A percentile compares a stretch with the other conserved stretches of the same genome.
These are phyloP conservation scores for Coemansia pectinata DNA, from an alignment of 192 early-diverging fungal species.

Conservation along the genomic window DNA sequence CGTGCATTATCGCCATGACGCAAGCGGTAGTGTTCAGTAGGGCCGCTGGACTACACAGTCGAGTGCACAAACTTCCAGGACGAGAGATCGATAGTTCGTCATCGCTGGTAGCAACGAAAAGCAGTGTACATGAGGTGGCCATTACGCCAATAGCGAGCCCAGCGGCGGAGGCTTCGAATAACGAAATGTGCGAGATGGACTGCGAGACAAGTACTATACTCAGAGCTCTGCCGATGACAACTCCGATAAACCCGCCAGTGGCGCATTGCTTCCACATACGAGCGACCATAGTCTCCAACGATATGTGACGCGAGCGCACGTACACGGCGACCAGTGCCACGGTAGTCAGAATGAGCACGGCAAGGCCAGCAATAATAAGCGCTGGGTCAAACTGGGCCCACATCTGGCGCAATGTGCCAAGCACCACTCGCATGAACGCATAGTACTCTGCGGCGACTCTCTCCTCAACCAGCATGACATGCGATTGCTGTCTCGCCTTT, in stretches of 20 bases:
- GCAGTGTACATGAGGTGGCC: slow-evolving; percentile 14
- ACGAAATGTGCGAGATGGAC: slow-evolving; percentile 11
- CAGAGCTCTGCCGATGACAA: slow-evolving; percentile 18
- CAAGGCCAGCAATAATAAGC: slow-evolving; percentile 73
- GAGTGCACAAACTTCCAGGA: slow-evolving; percentile 63
- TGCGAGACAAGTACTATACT: background rate
- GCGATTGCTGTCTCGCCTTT: background rate
- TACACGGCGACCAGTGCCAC: slow-evolving; percentile 11
- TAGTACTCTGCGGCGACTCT: slow-evolving; percentile 39
- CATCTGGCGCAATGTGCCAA: slow-evolving; percentile 73
- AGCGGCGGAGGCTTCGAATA: slow-evolving; percentile 20
- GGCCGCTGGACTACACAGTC: slow-evolving; percentile 11
- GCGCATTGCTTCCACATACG: background rate
- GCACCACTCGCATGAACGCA: slow-evolving; percentile 61
- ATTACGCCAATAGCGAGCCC: slow-evolving; percentile 20
- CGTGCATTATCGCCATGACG: slow-evolving; percentile 51
- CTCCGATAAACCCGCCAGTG: slow-evolving; percentile 11
- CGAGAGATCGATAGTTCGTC: slow-evolving; percentile 55
- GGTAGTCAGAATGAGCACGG: slow-evolving; percentile 46
- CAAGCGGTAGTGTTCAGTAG: slow-evolving; percentile 35
- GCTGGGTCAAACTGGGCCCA: slow-evolving; percentile 93
- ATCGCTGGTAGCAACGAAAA: slow-evolving; percentile 10
- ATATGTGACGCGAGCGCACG: background rate
- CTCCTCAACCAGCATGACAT: slow-evolving; percentile 28
- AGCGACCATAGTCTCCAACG: slow-evolving; percentile 15